Evolutionary conservation across 495 filamentous ascomycete genomes (phyloP).

Genomic region (Penicillium fimorum): DNA sequence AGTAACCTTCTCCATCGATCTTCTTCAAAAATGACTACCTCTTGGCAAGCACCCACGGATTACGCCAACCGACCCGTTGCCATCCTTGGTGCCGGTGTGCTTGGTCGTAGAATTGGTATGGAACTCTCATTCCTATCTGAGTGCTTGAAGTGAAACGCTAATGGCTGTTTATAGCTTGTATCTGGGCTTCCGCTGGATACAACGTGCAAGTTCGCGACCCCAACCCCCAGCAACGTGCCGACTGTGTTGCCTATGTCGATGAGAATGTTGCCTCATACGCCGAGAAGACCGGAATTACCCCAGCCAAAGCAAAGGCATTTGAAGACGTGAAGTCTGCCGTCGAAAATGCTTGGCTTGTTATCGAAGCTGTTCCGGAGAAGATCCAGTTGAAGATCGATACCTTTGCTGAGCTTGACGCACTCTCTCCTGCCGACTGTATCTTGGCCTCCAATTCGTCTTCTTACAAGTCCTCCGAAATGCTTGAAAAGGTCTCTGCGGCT

Average conservation of each 20-base stretch:
- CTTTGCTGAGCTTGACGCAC: slow-evolving; percentile 46
- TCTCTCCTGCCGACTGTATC: slow-evolving; percentile 45
- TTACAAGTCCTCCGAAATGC: slow-evolving; percentile 46
- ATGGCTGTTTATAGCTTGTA: slow-evolving; percentile 18
- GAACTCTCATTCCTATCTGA: background rate
- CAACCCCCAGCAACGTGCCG: slow-evolving; percentile 31
- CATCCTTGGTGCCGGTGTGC: slow-evolving; percentile 47
- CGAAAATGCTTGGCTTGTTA: slow-evolving; percentile 44
- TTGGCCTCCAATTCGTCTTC: slow-evolving; percentile 52
- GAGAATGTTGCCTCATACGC: slow-evolving; percentile 36
- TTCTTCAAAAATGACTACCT: too few relatives aligned
- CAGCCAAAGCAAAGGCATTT: slow-evolving; percentile 26
- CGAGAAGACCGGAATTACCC: slow-evolving; percentile 28
- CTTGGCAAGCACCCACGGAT: too few relatives aligned
- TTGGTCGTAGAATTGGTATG: slow-evolving; percentile 45
- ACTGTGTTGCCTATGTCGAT: slow-evolving; percentile 38
- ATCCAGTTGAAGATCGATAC: slow-evolving; percentile 49
- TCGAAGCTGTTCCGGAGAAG: slow-evolving; percentile 57
- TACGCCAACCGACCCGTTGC: slow-evolving; percentile 35
- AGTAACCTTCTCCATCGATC: too few relatives aligned
- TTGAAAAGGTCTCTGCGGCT: slow-evolving; percentile 37
- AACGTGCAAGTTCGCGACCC: slow-evolving; percentile 44
- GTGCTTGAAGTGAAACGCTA: background rate
- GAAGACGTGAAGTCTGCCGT: slow-evolving; percentile 39
- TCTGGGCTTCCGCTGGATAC: slow-evolving; percentile 44